Percentiles rank a stretch among this genome's conserved stretches.
phyloP scores from a whole-genome alignment of 2,329 filamentous ascomycete genomes.

The Colletotrichum sp. region DNA sequence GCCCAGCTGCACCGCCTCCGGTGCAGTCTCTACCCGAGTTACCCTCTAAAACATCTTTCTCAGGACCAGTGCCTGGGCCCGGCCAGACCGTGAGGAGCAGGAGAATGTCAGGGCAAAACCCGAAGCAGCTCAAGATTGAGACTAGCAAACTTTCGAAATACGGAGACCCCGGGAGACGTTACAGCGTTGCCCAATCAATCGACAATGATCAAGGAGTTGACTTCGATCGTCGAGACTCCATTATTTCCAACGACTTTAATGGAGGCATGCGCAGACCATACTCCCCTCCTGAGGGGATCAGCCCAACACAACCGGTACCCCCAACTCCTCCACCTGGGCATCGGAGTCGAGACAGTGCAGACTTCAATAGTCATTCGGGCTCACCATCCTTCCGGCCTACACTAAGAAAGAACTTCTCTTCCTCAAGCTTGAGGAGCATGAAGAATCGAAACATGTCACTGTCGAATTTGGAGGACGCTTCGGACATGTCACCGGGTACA shows the following conservation, averaged over 20 bases:
- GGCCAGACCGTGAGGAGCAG: conserved; percentile 70
- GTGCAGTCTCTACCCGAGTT: conserved; percentile 50
- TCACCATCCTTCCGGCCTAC: conserved; percentile 58
- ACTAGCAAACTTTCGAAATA: conserved; percentile 49
- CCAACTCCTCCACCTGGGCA: conserved; percentile 30
- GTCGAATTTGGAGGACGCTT: conserved; percentile 63
- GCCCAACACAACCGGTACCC: conserved; percentile 18
- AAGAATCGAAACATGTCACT: conserved; percentile 77
- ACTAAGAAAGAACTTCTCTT: conserved; percentile 72
- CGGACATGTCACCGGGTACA: conserved; percentile 74
- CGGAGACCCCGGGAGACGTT: neutral
- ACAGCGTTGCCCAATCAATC: conserved; percentile 1
- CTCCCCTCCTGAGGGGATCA: conserved; percentile 19
- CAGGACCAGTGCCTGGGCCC: conserved; percentile 33
- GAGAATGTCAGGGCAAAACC: conserved; percentile 79
- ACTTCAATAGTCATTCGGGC: conserved; percentile 46
- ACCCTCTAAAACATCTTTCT: conserved; percentile 35
- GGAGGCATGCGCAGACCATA: conserved; percentile 1
- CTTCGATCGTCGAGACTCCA: neutral
- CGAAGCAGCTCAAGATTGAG: conserved; percentile 88
- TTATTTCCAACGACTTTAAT: neutral
- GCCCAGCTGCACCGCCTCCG: conserved; percentile 52
- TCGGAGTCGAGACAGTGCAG: conserved; percentile 37
- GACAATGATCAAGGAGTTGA: neutral
- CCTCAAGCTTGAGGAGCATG: conserved; percentile 72